phyloP scores from a whole-genome alignment of 345 rosid genomes.

The Erodium maritimum region DNA sequence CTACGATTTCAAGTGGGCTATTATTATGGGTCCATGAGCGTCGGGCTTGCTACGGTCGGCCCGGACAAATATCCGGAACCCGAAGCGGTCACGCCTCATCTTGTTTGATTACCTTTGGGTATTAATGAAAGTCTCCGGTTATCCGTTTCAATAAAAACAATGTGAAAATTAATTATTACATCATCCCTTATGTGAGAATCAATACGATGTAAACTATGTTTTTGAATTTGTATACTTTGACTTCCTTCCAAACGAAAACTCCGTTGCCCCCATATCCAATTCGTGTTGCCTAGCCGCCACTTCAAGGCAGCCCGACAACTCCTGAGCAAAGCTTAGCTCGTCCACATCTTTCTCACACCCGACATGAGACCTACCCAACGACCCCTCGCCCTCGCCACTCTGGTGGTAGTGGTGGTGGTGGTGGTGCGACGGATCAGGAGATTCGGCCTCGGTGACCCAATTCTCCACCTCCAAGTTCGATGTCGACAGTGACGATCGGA shows the following conservation, averaged over 20 bases:
- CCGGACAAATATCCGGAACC: too few species aligned
- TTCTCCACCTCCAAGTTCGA: slow-evolving; percentile 17
- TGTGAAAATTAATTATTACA: too few species aligned
- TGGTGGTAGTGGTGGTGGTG: slow-evolving; percentile 2
- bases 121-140: too few species aligned
- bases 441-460: slow-evolving; percentile 12
- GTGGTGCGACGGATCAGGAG: slow-evolving; percentile 17
- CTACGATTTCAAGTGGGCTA: too few species aligned
- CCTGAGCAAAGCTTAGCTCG: slow-evolving; percentile 7
- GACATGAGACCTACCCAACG: background rate
- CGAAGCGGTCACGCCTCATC: too few species aligned
- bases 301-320: background rate
- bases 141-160: too few species aligned
- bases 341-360: slow-evolving; percentile 2
- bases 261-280: slow-evolving; percentile 17
- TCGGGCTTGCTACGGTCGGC: too few species aligned
- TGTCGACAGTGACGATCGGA: slow-evolving; percentile 20
- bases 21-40: too few species aligned
- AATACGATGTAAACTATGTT: too few species aligned
- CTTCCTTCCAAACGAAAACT: slow-evolving; percentile 30
- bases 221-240: too few species aligned
- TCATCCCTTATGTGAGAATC: too few species aligned
- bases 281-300: slow-evolving; percentile 11
- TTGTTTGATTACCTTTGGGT: too few species aligned
- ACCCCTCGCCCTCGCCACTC: background rate